Percentiles rank a stretch among this genome's conserved stretches.
phyloP scores from a whole-genome alignment of 805 yeast genomes.

The Monosporozyma servazzii region DNA sequence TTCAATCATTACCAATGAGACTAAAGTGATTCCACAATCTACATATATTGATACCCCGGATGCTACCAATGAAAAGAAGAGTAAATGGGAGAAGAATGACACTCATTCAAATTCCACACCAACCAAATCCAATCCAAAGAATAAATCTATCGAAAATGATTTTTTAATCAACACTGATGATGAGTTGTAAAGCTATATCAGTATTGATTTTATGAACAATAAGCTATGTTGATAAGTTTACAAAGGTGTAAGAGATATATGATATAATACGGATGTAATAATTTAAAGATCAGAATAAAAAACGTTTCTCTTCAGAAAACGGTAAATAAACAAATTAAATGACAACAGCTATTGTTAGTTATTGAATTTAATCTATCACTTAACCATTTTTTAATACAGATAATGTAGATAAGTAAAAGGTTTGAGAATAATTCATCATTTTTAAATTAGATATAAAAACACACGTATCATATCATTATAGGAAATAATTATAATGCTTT shows the following conservation, averaged over 20 bases:
- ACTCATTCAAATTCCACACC: constrained; percentile 19
- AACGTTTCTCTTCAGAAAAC: not conserved
- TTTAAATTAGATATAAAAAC: not conserved
- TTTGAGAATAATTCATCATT: constrained; percentile 18
- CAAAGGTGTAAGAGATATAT: not conserved
- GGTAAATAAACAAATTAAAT: not conserved
- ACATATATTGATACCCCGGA: constrained; percentile 29
- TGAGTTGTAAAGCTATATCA: constrained; percentile 13
- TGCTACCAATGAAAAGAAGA: constrained; percentile 8
- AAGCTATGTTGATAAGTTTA: too few species aligned
- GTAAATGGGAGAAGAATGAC: constrained; percentile 16
- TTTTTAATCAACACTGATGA: constrained; percentile 28
- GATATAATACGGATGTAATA: not conserved
- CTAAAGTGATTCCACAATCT: constrained; percentile 23
- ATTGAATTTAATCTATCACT: not conserved
- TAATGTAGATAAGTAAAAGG: constrained; percentile 30
- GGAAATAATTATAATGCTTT: not conserved
- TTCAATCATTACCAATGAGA: constrained; percentile 9
- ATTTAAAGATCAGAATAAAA: not conserved
- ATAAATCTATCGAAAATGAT: constrained; percentile 15
- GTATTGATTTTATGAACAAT: not conserved
- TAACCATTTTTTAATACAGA: constrained; percentile 16
- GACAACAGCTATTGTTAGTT: constrained; percentile 15
- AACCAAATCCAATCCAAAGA: constrained; percentile 15
- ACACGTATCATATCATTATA: not conserved